Base-by-base conservation (phyloP, 495 filamentous ascomycete genomes). In the Aspergillus mulundensis region DNA sequence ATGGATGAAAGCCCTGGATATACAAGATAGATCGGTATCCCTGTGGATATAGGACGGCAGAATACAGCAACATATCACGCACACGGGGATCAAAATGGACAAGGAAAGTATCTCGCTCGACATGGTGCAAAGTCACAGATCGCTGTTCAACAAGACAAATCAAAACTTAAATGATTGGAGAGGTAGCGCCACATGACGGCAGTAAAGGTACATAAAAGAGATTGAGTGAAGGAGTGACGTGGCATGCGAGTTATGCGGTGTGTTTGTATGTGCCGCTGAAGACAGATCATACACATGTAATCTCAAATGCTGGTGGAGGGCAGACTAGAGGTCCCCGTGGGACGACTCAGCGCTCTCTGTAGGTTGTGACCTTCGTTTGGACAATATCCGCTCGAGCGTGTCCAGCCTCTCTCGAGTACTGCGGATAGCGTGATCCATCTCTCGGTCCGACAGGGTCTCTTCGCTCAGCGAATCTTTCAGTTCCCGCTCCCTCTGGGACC, bases 361-460 rank as follows among this genome's bases (percentile, higher is more conserved):
- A 3, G 57, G n/a, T 34, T 57, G 59, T 0, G 48, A 54, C 67
- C 78, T 81, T 60, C 77, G 84, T 64, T 79, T 77, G 41, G 78
- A 81, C 54, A 96, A 74, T 43, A 89, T 85, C 40, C 75, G 76
- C 67, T 93, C 93, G 46, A 97, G 71, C 3, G 83, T 80, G 50
- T 83, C 80, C 51, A 97, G 74, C 52, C 86, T 82, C 72, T 94
- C 87, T 68, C 96, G 88, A 23, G 92, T 95, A 14, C 93, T 83
- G 30, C 78, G 75, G 44, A 97, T 91, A 15, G 92, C 91, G 64
- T 92, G 85, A 61, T 87, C 84, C 52, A 98, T 78, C 71, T 97
- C 87, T 43, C 87, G 71, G 61, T 91, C 84, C 48, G 81, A 85
- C 81, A 96, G 91, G 44, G 79, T 83, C 65, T 89, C 85, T 38